phyloP scores from a whole-genome alignment of 495 filamentous ascomycete genomes.

The Gamarada debralockiae region DNA sequence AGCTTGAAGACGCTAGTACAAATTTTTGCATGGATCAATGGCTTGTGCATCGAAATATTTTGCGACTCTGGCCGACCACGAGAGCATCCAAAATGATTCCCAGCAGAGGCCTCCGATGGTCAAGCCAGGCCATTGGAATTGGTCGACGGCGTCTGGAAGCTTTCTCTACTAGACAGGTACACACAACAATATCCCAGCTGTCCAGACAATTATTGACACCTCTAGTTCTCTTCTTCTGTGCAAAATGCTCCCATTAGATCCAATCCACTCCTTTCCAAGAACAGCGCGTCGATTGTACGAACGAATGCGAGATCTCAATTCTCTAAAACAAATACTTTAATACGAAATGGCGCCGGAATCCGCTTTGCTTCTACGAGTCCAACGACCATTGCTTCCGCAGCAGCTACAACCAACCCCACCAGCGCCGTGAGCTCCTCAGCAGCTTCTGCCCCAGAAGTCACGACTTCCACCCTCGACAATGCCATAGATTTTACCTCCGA shows the following conservation, averaged over 20 bases:
- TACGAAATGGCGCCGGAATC: conserved; percentile 18
- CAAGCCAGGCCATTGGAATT: conserved; percentile 33
- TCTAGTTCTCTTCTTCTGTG: conserved; percentile 22
- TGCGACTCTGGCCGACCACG: conserved; percentile 1
- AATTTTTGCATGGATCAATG: neutral
- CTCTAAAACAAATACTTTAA: conserved; percentile 12
- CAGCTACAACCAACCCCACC: conserved; percentile 8
- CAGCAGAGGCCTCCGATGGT: conserved; percentile 45
- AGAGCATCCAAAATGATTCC: conserved; percentile 42
- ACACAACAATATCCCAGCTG: conserved; percentile 1
- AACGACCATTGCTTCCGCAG: neutral
- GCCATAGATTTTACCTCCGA: conserved; percentile 36
- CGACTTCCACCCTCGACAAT: conserved; percentile 14
- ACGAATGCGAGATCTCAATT: conserved; percentile 9
- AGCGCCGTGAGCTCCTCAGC: conserved; percentile 12
- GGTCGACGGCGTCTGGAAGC: conserved; percentile 31
- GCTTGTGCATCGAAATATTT: conserved; percentile 23
- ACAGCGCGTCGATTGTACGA: conserved; percentile 1
- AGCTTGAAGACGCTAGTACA: neutral
- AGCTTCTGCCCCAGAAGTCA: conserved; percentile 15
- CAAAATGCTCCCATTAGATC: conserved; percentile 18
- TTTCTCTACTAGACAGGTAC: conserved; percentile 29
- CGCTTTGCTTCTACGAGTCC: conserved; percentile 30
- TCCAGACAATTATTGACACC: conserved; percentile 16
- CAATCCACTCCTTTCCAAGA: conserved; percentile 21